Percentiles rank a stretch among this genome's conserved stretches.
Evolutionary conservation across 1,284 basidiomycete genomes (phyloP).

Genomic region (Heterobasidion parviporum): DNA sequence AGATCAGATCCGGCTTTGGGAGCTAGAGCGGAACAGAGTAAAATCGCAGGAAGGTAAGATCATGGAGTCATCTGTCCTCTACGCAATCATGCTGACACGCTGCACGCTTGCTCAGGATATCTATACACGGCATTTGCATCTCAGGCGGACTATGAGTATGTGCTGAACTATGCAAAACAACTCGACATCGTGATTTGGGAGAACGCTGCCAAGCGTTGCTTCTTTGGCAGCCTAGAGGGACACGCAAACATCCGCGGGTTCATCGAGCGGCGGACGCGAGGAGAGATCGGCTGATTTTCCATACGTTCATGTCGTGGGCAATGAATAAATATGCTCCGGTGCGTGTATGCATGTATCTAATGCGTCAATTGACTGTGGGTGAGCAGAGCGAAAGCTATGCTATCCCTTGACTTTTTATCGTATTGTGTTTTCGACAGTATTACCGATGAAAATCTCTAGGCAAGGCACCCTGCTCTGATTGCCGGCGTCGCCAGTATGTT

Average conservation of each 20-base stretch:
- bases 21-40: slow-evolving; percentile 90
- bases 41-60: slow-evolving; percentile 74
- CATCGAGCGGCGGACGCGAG: slow-evolving; percentile 55
- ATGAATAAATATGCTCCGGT: no score
- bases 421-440: no score
- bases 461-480: no score
- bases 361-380: neutral
- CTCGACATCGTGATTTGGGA: slow-evolving; percentile 80
- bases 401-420: neutral
- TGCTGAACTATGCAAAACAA: slow-evolving; percentile 79
- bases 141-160: slow-evolving; percentile 81
- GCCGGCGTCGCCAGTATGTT: no score
- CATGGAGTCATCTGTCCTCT: neutral
- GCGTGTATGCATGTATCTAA: neutral
- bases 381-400: neutral
- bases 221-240: slow-evolving; percentile 79
- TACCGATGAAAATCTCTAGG: no score
- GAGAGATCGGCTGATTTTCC: neutral
- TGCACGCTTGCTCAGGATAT: slow-evolving; percentile 46
- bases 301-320: neutral
- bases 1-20: slow-evolving; percentile 98
- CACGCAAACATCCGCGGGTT: slow-evolving; percentile 74
- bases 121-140: slow-evolving; percentile 86
- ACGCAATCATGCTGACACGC: slow-evolving; percentile 10
- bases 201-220: slow-evolving; percentile 59